Evolutionary conservation across 306 rosid genomes (phyloP), one percentile per base, ranked within the genome.

Genomic region (Rosa persica): DNA sequence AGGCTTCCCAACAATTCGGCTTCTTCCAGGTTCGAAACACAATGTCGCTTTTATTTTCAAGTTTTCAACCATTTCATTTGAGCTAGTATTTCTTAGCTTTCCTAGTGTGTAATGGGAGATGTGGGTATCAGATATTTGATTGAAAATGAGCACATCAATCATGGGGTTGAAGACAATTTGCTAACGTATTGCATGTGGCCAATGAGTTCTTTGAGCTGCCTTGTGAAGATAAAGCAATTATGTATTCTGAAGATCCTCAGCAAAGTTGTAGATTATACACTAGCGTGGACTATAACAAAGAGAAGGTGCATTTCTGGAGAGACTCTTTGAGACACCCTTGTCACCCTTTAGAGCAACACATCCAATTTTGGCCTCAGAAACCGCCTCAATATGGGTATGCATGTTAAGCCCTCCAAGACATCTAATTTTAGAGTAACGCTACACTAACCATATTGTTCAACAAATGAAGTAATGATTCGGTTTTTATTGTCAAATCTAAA

Each of bases 271-370:
- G 81, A 48, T 12, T 68, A 17, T 54, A 58, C 38, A 70, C 77
- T 5, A 81, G 60, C 74, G 70, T 76, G 4, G 77, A 81, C 39
- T 43, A 73, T 43, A 36, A 20, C 38, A 72, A 4, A 30, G 75
- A 72, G 65, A 27, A 62, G 75, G 49, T 30, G 4, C 85, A 82
- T 55, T 54, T 22, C 46, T 77, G 76, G 85, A 72, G 79, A 54
- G 79, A 77, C 49, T 16, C 15, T n/a, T 12, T 72, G 54, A 67
- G 70, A 13, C 71, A 52, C 70, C 65, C 40, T 44, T 66, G 79
- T 72, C 81, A 77, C 64, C 81, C 75, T 52, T 6, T 81, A 3
- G 70, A 72, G 81, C 44, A 82, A 65, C 71, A 77, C 34, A 64
- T 66, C 6, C 64, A 64, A 30, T 46, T 34, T 34, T 81, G 85